Conservation (phyloP, 345 rosid genomes). For the Eutrema japonicum region DNA sequence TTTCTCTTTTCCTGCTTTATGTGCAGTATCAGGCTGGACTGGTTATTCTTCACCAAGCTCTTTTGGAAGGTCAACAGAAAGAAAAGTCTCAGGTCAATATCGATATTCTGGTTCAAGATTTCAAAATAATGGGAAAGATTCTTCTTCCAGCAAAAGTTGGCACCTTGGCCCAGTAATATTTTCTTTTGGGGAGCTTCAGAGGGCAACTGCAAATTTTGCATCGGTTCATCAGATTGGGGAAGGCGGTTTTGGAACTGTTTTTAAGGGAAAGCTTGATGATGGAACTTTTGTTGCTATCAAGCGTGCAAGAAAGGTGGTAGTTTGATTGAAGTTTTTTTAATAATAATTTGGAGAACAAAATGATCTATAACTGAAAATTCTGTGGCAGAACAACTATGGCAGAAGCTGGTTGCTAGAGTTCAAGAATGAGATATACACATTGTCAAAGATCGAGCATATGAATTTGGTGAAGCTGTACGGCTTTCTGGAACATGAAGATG, state of each 20-base stretch:
- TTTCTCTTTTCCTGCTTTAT: neutral
- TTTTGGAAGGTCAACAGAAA: constrained; percentile 45
- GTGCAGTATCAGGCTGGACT: constrained; percentile 52
- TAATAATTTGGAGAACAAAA: neutral
- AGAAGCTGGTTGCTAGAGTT: constrained; percentile 59
- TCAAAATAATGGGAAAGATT: constrained; percentile 24
- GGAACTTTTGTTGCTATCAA: constrained; percentile 85
- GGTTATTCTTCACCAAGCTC: constrained; percentile 59
- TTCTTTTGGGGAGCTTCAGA: constrained; percentile 68
- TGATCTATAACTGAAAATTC: constrained; percentile 23
- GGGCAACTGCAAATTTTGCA: constrained; percentile 79
- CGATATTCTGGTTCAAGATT: constrained; percentile 45
- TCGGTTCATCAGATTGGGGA: constrained; percentile 67
- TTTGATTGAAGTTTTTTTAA: constrained; percentile 7
- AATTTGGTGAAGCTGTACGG: constrained; percentile 83
- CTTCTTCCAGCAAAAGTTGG: constrained; percentile 54
- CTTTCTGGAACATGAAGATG: constrained; percentile 70
- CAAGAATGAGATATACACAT: constrained; percentile 78
- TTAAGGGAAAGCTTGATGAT: constrained; percentile 77
- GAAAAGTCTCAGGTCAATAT: constrained; percentile 57
- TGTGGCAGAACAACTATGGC: constrained; percentile 61
- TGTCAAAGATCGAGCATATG: constrained; percentile 91
- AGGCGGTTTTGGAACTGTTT: constrained; percentile 81
- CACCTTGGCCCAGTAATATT: constrained; percentile 46
- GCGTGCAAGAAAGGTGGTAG: constrained; percentile 78